Percentiles rank a stretch among this genome's conserved stretches.
These are phyloP conservation scores for Datisca glomerata DNA, from an alignment of 306 rosid species.

Conservation along the genomic window DNA sequence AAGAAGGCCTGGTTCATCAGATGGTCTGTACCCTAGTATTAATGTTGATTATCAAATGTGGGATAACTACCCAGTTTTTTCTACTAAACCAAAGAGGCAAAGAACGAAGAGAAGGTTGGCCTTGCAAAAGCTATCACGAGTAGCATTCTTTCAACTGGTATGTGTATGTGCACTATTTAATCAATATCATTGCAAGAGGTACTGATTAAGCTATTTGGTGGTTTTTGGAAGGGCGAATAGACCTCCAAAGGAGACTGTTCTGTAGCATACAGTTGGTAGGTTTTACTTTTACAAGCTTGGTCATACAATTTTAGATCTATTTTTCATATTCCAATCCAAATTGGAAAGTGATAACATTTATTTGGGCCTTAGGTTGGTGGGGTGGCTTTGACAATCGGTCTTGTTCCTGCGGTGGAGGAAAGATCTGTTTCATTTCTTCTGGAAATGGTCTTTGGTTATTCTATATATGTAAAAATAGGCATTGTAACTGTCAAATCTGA, in stretches of 20 bases:
- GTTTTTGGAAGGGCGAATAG: constrained; percentile 69
- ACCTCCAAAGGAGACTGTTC: constrained; percentile 86
- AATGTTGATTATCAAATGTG: constrained; percentile 68
- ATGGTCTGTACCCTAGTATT: constrained; percentile 49
- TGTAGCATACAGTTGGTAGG: constrained; percentile 95
- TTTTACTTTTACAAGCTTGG: constrained; percentile 13
- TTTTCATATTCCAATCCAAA: too few species aligned
- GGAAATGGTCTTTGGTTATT: too few species aligned
- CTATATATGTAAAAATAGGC: constrained; percentile 2
- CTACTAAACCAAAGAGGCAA: constrained; percentile 72
- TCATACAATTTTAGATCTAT: too few species aligned
- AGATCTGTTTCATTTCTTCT: constrained; percentile 57
- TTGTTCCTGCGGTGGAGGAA: constrained; percentile 82
- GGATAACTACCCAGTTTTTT: constrained; percentile 71
- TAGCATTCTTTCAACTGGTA: constrained; percentile 89
- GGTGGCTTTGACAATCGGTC: constrained; percentile 76
- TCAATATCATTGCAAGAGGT: constrained; percentile 1
- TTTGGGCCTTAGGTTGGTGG: constrained; percentile 69
- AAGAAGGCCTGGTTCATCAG: constrained; percentile 65
- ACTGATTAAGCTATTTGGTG: constrained; percentile 17
- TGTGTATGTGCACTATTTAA: constrained; percentile 6
- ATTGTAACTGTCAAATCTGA: neutral
- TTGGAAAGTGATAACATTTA: constrained; percentile 18
- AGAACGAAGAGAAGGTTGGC: constrained; percentile 85
- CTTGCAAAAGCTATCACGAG: constrained; percentile 86